These are phyloP conservation scores for Arachnomyces sp. DNA, from an alignment of 2,329 filamentous ascomycete species.

Conservation along the genomic window DNA sequence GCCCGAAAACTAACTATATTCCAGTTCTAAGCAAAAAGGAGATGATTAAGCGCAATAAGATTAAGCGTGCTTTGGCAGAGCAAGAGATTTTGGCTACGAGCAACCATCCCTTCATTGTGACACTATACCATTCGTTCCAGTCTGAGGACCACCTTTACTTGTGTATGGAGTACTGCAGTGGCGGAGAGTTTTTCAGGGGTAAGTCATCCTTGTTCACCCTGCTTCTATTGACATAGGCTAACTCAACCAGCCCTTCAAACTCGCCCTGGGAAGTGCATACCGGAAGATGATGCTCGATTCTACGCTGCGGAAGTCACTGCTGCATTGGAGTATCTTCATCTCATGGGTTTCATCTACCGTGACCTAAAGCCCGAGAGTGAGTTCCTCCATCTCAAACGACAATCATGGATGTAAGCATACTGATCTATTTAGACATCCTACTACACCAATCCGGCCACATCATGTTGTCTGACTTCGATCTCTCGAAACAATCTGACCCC, in stretches of 20 bases:
- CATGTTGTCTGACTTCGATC: constrained; percentile 97
- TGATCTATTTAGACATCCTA: constrained; percentile 65
- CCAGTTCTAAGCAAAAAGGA: constrained; percentile 97
- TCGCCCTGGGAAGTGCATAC: constrained; percentile 90
- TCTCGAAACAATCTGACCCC: constrained; percentile 94
- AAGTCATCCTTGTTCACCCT: constrained; percentile 11
- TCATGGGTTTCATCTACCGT: constrained; percentile 99
- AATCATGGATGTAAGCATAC: background rate
- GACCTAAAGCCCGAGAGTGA: constrained; percentile 94
- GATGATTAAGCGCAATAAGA: constrained; percentile 99
- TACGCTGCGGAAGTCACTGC: constrained; percentile 97
- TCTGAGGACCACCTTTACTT: constrained; percentile 97
- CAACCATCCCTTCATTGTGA: constrained; percentile 98
- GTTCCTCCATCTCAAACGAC: constrained; percentile 27
- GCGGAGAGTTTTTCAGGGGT: constrained; percentile 90
- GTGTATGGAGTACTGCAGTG: constrained; percentile 99
- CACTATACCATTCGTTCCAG: constrained; percentile 96
- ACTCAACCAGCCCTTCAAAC: constrained; percentile 68
- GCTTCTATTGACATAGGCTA: background rate
- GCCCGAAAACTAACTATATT: constrained; percentile 13
- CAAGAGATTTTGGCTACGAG: constrained; percentile 97
- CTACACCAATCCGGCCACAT: constrained; percentile 99
- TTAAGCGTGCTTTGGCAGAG: constrained; percentile 93
- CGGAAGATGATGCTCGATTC: constrained; percentile 92
- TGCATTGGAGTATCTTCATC: constrained; percentile 87